phyloP scores from a whole-genome alignment of 768 basidiomycete genomes.

The Collybia nuda region DNA sequence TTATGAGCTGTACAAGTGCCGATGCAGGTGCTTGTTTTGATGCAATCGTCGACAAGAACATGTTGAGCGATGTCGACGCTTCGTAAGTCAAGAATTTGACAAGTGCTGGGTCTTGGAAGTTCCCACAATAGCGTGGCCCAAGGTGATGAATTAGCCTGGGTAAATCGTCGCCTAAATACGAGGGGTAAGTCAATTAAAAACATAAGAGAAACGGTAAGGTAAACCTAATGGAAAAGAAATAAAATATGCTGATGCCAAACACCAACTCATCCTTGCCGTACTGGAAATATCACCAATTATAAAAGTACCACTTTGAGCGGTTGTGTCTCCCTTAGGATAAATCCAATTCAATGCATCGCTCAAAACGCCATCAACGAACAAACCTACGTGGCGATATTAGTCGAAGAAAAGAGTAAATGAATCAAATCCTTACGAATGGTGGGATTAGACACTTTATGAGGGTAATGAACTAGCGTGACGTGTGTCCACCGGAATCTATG shows the following conservation, averaged over 20 bases:
- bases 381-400: slow-evolving; percentile 36
- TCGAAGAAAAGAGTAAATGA: neutral
- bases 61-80: slow-evolving; percentile 80
- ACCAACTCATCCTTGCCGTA: slow-evolving; percentile 58
- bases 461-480: slow-evolving; percentile 63
- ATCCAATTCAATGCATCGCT: slow-evolving; percentile 60
- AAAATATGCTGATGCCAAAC: slow-evolving; percentile 64
- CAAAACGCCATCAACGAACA: slow-evolving; percentile 75
- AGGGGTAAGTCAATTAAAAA: slow-evolving; percentile 7
- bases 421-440: slow-evolving; percentile 53
- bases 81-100: slow-evolving; percentile 83
- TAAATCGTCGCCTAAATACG: slow-evolving; percentile 58
- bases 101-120: slow-evolving; percentile 71
- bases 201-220: neutral
- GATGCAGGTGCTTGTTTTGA: slow-evolving; percentile 29
- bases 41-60: slow-evolving; percentile 57
- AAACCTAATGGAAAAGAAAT: slow-evolving; percentile 59
- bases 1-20: slow-evolving; percentile 37
- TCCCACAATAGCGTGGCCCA: slow-evolving; percentile 74
- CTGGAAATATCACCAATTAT: slow-evolving; percentile 54
- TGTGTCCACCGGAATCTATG: slow-evolving; percentile 71
- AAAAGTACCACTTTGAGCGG: slow-evolving; percentile 39
- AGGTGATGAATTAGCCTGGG: slow-evolving; percentile 78
- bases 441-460: slow-evolving; percentile 52
- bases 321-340: slow-evolving; percentile 56